These are phyloP conservation scores for Fusarium sp. DNA, from an alignment of 2,329 filamentous ascomycete genomes.

Conservation along the genomic window DNA sequence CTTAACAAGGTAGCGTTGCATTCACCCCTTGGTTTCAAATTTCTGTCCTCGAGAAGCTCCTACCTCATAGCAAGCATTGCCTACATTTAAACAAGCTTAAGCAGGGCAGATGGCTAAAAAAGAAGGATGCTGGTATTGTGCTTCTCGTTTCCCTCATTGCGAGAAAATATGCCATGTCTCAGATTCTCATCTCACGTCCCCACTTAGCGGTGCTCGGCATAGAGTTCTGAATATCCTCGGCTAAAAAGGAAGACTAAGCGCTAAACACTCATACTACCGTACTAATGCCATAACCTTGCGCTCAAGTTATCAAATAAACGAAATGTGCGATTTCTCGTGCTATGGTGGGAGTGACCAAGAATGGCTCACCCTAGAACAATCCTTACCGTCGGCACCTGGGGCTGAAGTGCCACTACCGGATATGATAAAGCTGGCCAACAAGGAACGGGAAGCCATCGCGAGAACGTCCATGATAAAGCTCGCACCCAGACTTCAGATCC, in stretches of 20 bases:
- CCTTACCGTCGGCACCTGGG: background rate
- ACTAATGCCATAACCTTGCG: background rate
- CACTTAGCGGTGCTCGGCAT: background rate
- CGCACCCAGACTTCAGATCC: background rate
- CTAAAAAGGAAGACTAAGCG: background rate
- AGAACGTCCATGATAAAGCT: background rate
- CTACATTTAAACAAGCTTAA: too few relatives aligned
- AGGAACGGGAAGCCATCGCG: constrained; percentile 4
- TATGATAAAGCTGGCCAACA: background rate
- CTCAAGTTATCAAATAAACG: rapidly evolving
- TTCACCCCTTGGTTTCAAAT: too few relatives aligned
- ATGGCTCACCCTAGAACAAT: background rate
- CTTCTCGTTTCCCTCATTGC: too few relatives aligned
- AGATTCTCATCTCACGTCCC: background rate
- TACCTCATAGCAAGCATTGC: too few relatives aligned
- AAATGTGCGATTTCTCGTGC: background rate
- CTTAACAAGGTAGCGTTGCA: too few relatives aligned
- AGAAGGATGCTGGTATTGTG: too few relatives aligned
- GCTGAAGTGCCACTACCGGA: background rate
- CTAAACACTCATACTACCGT: background rate
- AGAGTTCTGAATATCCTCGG: background rate
- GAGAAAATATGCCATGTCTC: too few relatives aligned
- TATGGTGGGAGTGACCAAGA: background rate
- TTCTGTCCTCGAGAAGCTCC: too few relatives aligned
- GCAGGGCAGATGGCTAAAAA: too few relatives aligned